Evolutionary conservation across 2,329 filamentous ascomycete species (phyloP).

Genomic region (Aspergillus sp.): DNA sequence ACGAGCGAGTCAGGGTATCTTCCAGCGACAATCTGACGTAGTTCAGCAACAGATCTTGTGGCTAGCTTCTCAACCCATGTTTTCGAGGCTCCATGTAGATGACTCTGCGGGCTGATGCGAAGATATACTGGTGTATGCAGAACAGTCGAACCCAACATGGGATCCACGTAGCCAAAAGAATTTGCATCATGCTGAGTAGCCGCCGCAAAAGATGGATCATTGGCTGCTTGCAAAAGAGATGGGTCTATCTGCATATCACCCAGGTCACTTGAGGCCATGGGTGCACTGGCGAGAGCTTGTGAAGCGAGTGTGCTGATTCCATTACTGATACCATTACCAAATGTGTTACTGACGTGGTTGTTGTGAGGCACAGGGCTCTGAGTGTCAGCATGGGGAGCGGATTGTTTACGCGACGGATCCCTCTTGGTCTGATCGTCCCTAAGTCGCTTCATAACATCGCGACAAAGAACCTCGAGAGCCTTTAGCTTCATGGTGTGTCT

Average conservation of each 20-base stretch:
- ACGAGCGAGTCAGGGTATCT: conserved; percentile 60
- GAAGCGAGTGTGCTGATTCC: conserved; percentile 41
- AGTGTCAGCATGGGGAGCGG: conserved; percentile 16
- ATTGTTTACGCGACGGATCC: conserved; percentile 43
- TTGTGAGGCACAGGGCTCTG: conserved; percentile 15
- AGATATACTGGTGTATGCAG: conserved; percentile 60
- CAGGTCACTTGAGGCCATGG: conserved; percentile 34
- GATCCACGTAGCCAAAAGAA: conserved; percentile 32
- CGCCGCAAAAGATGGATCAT: conserved; percentile 40
- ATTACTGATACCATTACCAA: conserved; percentile 28
- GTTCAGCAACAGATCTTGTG: conserved; percentile 54
- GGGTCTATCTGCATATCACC: conserved; percentile 60
- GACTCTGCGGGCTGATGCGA: conserved; percentile 62
- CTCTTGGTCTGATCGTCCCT: conserved; percentile 61
- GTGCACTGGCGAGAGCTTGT: conserved; percentile 39
- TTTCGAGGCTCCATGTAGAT: conserved; percentile 43
- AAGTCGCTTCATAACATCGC: conserved; percentile 73
- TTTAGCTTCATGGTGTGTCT: conserved; percentile 54
- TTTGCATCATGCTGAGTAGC: conserved; percentile 28
- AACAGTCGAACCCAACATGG: conserved; percentile 25
- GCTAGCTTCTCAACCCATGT: conserved; percentile 63
- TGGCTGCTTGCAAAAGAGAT: conserved; percentile 55
- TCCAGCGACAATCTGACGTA: conserved; percentile 56
- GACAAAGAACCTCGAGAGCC: conserved; percentile 66
- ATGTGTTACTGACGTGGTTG: conserved; percentile 17